Conservation (phyloP, 352 stramenopile species). For the Pythium graminicola region DNA sequence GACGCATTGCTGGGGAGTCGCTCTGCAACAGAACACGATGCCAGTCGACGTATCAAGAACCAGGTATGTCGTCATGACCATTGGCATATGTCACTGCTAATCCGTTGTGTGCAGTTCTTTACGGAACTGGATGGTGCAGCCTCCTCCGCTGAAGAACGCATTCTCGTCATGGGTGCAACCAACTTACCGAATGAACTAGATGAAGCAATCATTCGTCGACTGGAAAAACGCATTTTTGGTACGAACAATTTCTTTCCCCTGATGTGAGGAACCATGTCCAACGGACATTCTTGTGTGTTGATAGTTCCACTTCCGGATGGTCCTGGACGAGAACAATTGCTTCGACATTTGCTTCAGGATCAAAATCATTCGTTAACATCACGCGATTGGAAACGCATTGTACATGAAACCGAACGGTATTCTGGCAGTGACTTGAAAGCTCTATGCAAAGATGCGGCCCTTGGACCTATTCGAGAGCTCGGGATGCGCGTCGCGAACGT, state of each 20-base stretch:
- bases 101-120: constrained; percentile 56
- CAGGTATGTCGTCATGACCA: constrained; percentile 35
- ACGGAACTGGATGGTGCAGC: constrained; percentile 76
- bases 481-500: constrained; percentile 51
- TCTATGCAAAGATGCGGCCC: constrained; percentile 91
- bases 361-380: constrained; percentile 49
- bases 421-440: constrained; percentile 88
- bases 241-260: too few relatives aligned
- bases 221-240: constrained; percentile 89
- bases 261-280: too few relatives aligned
- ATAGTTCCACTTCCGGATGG: constrained; percentile 69
- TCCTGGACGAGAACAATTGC: constrained; percentile 42
- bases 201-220: constrained; percentile 75
- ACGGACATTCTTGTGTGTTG: background rate
- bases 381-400: constrained; percentile 61
- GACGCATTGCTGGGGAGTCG: constrained; percentile 75
- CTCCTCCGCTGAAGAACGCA: constrained; percentile 63
- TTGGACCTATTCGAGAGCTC: constrained; percentile 86
- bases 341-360: constrained; percentile 46
- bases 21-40: constrained; percentile 76
- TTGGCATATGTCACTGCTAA: background rate
- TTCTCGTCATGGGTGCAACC: constrained; percentile 85
- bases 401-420: constrained; percentile 73
- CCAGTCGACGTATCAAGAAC: constrained; percentile 86
- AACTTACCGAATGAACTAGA: constrained; percentile 85